Evolutionary conservation across 2,329 filamentous ascomycete genomes (phyloP).

Genomic region (Harringtonia aguacate): DNA sequence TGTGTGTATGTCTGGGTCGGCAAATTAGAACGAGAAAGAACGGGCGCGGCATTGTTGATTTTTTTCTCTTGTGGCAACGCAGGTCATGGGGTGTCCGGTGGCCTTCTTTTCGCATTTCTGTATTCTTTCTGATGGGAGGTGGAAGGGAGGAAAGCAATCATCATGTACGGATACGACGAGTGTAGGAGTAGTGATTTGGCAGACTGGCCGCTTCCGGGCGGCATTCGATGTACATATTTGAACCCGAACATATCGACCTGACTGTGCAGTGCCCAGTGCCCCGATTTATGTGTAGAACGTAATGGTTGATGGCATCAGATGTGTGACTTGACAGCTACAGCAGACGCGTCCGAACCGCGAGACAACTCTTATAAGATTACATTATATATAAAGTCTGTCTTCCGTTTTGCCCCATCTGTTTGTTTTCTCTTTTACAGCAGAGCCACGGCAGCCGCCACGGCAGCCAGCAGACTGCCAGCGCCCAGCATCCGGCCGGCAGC

Average conservation of each 20-base stretch:
- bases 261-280: too few species aligned
- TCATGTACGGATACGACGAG: constrained; percentile 3
- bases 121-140: background rate
- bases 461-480: constrained; percentile 19
- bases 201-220: background rate
- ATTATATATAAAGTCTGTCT: too few species aligned
- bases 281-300: background rate
- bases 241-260: constrained; percentile 6
- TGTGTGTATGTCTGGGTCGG: background rate
- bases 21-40: constrained; percentile 3
- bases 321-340: background rate
- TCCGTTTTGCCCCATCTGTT: too few species aligned
- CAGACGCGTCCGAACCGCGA: background rate
- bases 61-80: constrained; percentile 6
- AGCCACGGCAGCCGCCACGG: constrained; percentile 20
- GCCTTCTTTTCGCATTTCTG: background rate
- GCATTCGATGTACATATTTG: constrained; percentile 5
- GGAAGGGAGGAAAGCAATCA: background rate
- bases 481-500: constrained; percentile 18
- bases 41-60: background rate
- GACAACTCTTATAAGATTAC: background rate
- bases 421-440: constrained; percentile 15
- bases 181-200: constrained; percentile 4
- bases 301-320: background rate
- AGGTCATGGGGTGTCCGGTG: constrained; percentile 4